phyloP scores from a whole-genome alignment of 2,329 filamentous ascomycete genomes.

The Ophiostoma sp. region DNA sequence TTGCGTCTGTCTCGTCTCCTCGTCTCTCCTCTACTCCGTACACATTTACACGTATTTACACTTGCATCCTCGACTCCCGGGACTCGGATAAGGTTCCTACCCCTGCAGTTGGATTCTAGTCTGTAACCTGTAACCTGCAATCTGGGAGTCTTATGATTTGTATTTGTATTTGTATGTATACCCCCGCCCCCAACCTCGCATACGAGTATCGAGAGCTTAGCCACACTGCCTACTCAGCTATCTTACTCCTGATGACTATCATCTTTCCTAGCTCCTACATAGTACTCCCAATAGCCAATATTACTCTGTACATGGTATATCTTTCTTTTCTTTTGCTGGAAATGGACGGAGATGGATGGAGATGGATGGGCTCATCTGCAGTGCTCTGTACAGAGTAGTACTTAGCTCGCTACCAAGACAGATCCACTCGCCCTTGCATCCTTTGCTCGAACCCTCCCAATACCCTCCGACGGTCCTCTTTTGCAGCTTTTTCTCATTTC shows the following conservation, averaged over 20 bases:
- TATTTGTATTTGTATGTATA: not conserved
- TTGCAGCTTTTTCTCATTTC: not conserved
- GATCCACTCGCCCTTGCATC: slow-evolving; percentile 1
- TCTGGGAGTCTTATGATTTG: too few relatives aligned
- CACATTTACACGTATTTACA: not conserved
- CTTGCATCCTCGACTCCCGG: not conserved
- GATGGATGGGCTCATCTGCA: not conserved
- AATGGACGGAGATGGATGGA: not conserved
- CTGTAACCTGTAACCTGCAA: too few relatives aligned
- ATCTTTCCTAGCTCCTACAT: not conserved
- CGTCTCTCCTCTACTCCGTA: not conserved
- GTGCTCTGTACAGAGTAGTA: not conserved
- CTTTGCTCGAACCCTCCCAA: too few relatives aligned
- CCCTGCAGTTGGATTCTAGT: not conserved
- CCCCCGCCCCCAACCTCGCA: not conserved
- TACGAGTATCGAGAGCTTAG: not conserved
- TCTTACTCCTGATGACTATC: too few relatives aligned
- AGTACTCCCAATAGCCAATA: too few relatives aligned
- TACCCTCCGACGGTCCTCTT: not conserved
- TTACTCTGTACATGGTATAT: too few relatives aligned
- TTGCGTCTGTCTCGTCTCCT: not conserved
- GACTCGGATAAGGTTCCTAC: slow-evolving; percentile 8
- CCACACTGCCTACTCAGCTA: not conserved
- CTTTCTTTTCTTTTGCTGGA: too few relatives aligned
- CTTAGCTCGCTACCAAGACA: not conserved